Base-by-base conservation (phyloP, 306 rosid genomes). In the Lotus japonicus region DNA sequence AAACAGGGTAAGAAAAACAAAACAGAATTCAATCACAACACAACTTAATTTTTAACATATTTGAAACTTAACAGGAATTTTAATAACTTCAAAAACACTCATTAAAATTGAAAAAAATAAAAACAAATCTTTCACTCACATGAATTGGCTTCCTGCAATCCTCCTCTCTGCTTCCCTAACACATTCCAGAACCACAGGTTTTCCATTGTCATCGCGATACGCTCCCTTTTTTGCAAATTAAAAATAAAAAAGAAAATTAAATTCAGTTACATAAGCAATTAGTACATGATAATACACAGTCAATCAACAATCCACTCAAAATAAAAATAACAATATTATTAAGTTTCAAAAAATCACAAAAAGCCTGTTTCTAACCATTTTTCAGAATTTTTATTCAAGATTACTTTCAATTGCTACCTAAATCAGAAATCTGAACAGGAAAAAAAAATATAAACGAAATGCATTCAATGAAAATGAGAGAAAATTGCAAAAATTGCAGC, bases 131-230 rank as follows among this genome's bases (percentile, higher is more conserved):
- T 59, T 58, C 15, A 75, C 94, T 78, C 72, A 90, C 98, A 94
- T 94, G 77, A 79, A 86, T 70, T 77, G 72, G 44, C 41, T 85
- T 73, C 96, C 98, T 5, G 96, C 94, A 51, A 94, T 77, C 67
- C 87, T 86, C 70, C 85, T 82, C 86, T 94, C 98, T n/a, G 97
- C 96, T 83, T 90, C 96, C 74, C 97, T 81, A 59, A 94, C 98
- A 64, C 95, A 88, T 21, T 85, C 85, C 15, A 94, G 86, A 71
- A 94, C 98, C 78, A 94, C 97, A 0, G 98, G 97, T 63, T 83
- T 90, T 75, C 98, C 98, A 2, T 83, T 82, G 66, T 94, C 98
- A 56, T 94, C 90, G 3, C 96, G 98, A 80, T 94, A 94, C 1
- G 98, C 98, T 57, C 98, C 98, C 98, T 94, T 16, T 94, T 16